Evolutionary conservation across 257 asterid species (phyloP), one percentile per base, ranked within the genome.

Genomic region (Solanum boliviense): DNA sequence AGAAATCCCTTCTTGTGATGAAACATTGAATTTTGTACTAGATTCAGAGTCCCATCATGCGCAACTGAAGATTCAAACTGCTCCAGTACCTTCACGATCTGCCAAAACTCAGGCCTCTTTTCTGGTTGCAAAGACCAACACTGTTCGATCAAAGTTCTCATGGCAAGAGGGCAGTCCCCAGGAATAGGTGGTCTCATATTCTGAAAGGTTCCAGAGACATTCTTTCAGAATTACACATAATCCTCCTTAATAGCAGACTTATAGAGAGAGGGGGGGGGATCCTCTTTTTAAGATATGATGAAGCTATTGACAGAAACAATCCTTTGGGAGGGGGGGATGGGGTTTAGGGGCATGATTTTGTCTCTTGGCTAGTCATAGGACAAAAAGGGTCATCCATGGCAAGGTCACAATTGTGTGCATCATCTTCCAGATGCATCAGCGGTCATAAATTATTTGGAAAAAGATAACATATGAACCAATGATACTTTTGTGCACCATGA

Each of bases 71-170:
- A 81, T 89, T 90, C 89, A 10, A 92, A 91, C 87, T 89, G 90
- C 88, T 90, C 91, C 60, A 92, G 75, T 8, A 90, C 91, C 91
- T 87, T 89, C 60, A 90, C 90, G 38, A 92, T 87, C 90, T 92
- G 93, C 88, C 92, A 90, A 70, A 92, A 92, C 81, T 92, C 94
- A 9, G 92, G 94, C 88, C 94, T 89, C 85, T 89, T 90, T 11
- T 90, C 92, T 9, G 93, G 92, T 31, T 92, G 90, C 86, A 87
- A 39, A 39, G 89, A 81, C 94, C 94, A 92, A 73, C 93, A 92
- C 74, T 89, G 93, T 44, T 92, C 91, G 48, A 91, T 90, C 73
- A 91, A 84, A 44, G 92, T 89, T 83, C 85, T 90, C 92, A 91
- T 87, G 73, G 92, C 87, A 31, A 87, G 88, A 39, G 91, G 92